Percentiles rank a stretch among this genome's conserved stretches.
These are phyloP conservation scores for Larix kaempferi DNA, from an alignment of 75 land plant species.

Conservation along the genomic window DNA sequence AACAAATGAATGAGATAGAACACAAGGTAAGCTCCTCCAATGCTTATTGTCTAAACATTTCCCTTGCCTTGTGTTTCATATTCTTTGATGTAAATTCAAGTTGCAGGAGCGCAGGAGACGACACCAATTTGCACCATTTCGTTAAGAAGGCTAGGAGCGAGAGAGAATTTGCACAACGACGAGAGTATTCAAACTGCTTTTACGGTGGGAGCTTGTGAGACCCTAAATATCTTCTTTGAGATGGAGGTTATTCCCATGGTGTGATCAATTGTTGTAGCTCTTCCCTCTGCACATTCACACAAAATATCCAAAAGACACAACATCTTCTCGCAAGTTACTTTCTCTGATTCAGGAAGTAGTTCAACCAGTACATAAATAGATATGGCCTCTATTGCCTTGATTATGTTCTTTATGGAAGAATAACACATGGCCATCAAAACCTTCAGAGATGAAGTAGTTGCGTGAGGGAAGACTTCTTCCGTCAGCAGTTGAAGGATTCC, in stretches of 20 bases:
- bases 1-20: constrained; percentile 11
- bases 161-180: constrained; percentile 29
- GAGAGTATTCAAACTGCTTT: constrained; percentile 41
- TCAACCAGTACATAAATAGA: too few species aligned
- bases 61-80: constrained; percentile 30
- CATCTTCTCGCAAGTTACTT: too few species aligned
- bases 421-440: neutral
- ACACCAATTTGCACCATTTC: constrained; percentile 52
- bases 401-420: constrained; percentile 34
- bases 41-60: constrained; percentile 24
- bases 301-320: neutral
- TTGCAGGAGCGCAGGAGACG: constrained; percentile 37
- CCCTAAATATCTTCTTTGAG: constrained; percentile 56
- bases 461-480: too few species aligned
- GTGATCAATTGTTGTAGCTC: constrained; percentile 53
- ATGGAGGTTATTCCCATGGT: constrained; percentile 58
- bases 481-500: too few species aligned
- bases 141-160: constrained; percentile 12
- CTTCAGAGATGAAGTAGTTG: too few species aligned
- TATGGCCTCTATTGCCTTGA: constrained; percentile 13
- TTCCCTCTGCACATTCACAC: constrained; percentile 52
- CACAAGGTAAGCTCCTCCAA: constrained; percentile 46
- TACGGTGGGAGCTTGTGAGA: constrained; percentile 41
- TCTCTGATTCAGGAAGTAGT: too few species aligned
- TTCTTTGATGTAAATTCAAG: constrained; percentile 13